Conservation (phyloP, 2,329 filamentous ascomycete species). For the Fusarium tupiense region DNA sequence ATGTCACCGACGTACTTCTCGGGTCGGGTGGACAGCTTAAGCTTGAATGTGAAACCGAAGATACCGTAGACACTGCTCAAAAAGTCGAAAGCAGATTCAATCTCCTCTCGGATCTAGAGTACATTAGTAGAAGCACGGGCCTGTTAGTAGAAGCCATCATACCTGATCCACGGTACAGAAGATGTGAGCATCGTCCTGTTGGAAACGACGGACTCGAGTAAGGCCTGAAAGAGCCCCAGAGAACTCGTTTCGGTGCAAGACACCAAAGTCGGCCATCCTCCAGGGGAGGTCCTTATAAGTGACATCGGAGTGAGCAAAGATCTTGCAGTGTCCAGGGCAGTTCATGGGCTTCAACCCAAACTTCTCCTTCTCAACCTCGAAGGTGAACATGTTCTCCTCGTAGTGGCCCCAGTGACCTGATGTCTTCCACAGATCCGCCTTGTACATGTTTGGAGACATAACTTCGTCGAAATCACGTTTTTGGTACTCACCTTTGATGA, state of each 20-base stretch:
- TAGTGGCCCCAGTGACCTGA: constrained; percentile 90
- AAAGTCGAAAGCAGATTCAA: constrained; percentile 88
- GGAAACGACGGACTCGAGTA: constrained; percentile 91
- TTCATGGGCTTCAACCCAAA: constrained; percentile 95
- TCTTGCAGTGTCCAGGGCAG: constrained; percentile 91
- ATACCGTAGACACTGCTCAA: constrained; percentile 77
- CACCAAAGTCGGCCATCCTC: constrained; percentile 94
- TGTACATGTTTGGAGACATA: constrained; percentile 94
- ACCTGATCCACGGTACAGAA: constrained; percentile 72
- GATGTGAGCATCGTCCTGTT: constrained; percentile 96
- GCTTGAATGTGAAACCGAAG: constrained; percentile 76
- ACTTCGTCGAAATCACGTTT: constrained; percentile 95
- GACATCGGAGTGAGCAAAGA: constrained; percentile 84
- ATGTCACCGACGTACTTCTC: constrained; percentile 91
- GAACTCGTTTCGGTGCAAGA: constrained; percentile 93
- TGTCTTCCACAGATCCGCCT: constrained; percentile 90
- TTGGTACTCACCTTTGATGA: constrained; percentile 89
- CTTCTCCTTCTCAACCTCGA: constrained; percentile 79
- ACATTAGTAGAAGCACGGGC: constrained; percentile 3
- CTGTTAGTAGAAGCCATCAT: background rate
- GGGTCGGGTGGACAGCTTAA: constrained; percentile 90
- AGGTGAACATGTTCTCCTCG: constrained; percentile 88
- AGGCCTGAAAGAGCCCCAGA: constrained; percentile 91
- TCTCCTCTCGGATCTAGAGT: constrained; percentile 56
- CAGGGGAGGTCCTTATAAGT: constrained; percentile 89